These are phyloP conservation scores for Crucihimalaya himalaica DNA, from an alignment of 345 rosid species.

Conservation along the genomic window DNA sequence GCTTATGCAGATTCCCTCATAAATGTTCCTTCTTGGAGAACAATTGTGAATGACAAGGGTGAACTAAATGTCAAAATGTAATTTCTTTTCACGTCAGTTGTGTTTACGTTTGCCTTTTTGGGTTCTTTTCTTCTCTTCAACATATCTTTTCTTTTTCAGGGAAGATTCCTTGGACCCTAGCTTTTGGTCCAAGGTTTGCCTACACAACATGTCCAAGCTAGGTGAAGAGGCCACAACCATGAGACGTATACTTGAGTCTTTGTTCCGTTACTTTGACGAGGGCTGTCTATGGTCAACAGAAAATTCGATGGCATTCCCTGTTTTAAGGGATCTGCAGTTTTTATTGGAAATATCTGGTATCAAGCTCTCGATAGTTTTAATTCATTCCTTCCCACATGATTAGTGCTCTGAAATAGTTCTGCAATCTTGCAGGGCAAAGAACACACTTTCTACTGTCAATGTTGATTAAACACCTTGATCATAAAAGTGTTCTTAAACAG, in stretches of 20 bases:
- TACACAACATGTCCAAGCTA: slow-evolving; percentile 89
- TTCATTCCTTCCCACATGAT: slow-evolving; percentile 12
- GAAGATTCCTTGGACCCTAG: slow-evolving; percentile 74
- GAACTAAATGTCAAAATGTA: slow-evolving; percentile 73
- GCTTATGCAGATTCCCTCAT: slow-evolving; percentile 48
- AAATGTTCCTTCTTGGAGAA: slow-evolving; percentile 74
- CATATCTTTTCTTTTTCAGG: slow-evolving; percentile 43
- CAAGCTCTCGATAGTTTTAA: slow-evolving; percentile 20
- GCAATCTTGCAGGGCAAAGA: slow-evolving; percentile 66
- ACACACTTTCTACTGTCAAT: slow-evolving; percentile 82
- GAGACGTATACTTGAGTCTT: slow-evolving; percentile 85
- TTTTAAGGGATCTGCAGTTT: slow-evolving; percentile 85
- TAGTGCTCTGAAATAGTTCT: slow-evolving; percentile 28
- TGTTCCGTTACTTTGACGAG: slow-evolving; percentile 83
- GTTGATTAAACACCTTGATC: slow-evolving; percentile 95
- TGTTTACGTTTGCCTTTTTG: slow-evolving; percentile 2
- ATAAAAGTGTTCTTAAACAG: slow-evolving; percentile 79
- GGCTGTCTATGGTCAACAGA: slow-evolving; percentile 76
- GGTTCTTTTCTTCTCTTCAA: slow-evolving; percentile 14
- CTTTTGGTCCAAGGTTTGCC: slow-evolving; percentile 95
- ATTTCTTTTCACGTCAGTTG: slow-evolving; percentile 28
- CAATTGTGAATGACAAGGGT: slow-evolving; percentile 74
- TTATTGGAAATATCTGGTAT: slow-evolving; percentile 84
- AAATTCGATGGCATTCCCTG: slow-evolving; percentile 72
- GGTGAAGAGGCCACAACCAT: slow-evolving; percentile 92